Conservation (phyloP, 345 rosid species). For the Populus tremula region DNA sequence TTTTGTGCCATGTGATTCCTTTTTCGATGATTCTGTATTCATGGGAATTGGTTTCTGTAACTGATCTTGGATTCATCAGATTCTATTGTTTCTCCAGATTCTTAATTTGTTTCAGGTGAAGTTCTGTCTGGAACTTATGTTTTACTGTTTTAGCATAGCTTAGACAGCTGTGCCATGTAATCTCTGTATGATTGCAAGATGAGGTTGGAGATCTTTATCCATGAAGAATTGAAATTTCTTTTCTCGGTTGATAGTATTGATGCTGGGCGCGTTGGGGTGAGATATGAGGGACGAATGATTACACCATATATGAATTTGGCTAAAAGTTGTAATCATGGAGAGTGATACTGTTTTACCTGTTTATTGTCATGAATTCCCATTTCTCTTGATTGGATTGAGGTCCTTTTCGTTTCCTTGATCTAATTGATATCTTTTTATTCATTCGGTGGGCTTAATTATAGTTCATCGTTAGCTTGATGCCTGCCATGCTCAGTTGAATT, state of each 20-base stretch:
- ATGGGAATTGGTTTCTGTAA: slow-evolving; percentile 30
- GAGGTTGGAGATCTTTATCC: background rate
- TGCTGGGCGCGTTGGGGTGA: background rate
- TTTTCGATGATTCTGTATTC: slow-evolving; percentile 23
- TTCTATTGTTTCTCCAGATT: slow-evolving; percentile 41
- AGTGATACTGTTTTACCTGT: background rate
- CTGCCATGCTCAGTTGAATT: background rate
- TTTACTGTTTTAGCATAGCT: background rate
- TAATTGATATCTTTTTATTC: slow-evolving; percentile 3
- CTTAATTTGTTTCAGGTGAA: slow-evolving; percentile 34
- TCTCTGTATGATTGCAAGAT: slow-evolving; percentile 3
- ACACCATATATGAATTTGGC: background rate
- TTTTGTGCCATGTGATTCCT: slow-evolving; percentile 13
- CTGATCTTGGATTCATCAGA: slow-evolving; percentile 40
- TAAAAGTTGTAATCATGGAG: background rate
- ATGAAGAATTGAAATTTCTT: background rate
- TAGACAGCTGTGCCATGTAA: slow-evolving; percentile 5
- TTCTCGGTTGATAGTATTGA: background rate
- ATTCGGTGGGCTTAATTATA: slow-evolving; percentile 5
- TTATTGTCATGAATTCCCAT: background rate
- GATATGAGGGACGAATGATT: slow-evolving; percentile 3
- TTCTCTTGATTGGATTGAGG: slow-evolving; percentile 17
- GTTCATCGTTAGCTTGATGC: slow-evolving; percentile 3
- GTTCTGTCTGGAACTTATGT: background rate
- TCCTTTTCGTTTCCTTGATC: slow-evolving; percentile 3